phyloP scores from a whole-genome alignment of 106 monocot species.

The Dendrobium catenatum region DNA sequence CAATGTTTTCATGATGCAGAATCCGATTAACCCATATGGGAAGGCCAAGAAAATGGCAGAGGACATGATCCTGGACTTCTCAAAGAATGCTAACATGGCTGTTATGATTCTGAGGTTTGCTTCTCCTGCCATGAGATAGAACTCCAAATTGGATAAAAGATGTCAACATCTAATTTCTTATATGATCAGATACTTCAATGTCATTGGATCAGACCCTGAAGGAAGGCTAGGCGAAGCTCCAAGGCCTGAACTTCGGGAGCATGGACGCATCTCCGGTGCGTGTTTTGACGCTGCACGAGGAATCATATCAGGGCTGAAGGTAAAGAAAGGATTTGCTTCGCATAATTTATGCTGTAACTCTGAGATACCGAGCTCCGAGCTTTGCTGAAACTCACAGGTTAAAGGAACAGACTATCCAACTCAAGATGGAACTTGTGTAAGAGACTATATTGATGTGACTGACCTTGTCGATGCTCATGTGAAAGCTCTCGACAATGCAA shows the following conservation, averaged over 20 bases:
- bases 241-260: slow-evolving; percentile 35
- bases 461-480: slow-evolving; percentile 39
- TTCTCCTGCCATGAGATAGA: neutral
- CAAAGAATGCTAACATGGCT: slow-evolving; percentile 28
- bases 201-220: slow-evolving; percentile 34
- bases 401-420: slow-evolving; percentile 34
- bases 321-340: neutral
- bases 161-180: neutral
- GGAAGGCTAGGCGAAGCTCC: slow-evolving; percentile 39
- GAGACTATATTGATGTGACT: slow-evolving; percentile 38
- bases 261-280: slow-evolving; percentile 36
- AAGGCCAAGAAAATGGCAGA: slow-evolving; percentile 39
- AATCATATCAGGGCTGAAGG: slow-evolving; percentile 30
- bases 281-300: slow-evolving; percentile 35
- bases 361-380: neutral
- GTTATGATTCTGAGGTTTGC: slow-evolving; percentile 29
- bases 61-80: slow-evolving; percentile 33
- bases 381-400: slow-evolving; percentile 12
- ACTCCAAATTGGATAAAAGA: neutral
- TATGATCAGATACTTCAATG: slow-evolving; percentile 26
- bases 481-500: slow-evolving; percentile 26
- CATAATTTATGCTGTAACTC: neutral
- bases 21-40: slow-evolving; percentile 33
- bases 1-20: neutral
- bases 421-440: slow-evolving; percentile 27